These are phyloP conservation scores for Jatropha podagrica DNA, from an alignment of 441 rosid genomes.

Conservation along the genomic window DNA sequence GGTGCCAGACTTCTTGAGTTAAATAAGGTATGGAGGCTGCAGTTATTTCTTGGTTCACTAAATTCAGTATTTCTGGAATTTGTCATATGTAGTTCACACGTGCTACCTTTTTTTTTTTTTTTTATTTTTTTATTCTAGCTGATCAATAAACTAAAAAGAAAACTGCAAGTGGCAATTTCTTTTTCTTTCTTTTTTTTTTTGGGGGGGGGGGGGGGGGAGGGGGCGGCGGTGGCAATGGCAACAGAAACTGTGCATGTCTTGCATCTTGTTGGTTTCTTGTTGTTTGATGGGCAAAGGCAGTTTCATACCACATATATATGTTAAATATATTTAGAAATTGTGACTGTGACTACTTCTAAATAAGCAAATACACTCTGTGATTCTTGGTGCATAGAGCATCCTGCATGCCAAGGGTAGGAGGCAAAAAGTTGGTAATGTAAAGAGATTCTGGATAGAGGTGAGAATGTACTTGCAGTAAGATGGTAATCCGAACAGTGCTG, in stretches of 20 bases:
- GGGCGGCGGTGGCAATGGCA: not conserved
- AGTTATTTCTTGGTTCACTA: conserved; percentile 8
- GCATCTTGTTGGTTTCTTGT: not conserved
- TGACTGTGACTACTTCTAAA: not conserved
- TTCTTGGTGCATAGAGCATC: not conserved
- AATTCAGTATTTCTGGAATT: not conserved
- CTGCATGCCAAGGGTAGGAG: not conserved
- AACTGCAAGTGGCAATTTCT: not conserved
- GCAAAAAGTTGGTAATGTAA: not conserved
- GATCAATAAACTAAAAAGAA: not conserved
- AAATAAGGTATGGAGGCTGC: conserved; percentile 57
- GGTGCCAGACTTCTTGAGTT: conserved; percentile 84
- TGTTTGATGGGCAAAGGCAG: not conserved
- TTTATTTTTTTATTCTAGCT: not conserved
- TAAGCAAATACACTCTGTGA: not conserved
- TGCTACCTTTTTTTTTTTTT: not conserved
- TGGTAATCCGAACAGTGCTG: not conserved
- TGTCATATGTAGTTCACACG: not conserved
- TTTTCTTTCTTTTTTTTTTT: too few relatives aligned
- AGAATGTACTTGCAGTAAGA: not conserved
- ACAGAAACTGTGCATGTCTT: not conserved
- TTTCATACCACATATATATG: not conserved
- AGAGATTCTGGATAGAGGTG: not conserved
- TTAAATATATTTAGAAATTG: not conserved
- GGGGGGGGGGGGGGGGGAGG: not conserved